These are phyloP conservation scores for Candida dajiaensis DNA, from an alignment of 805 yeast genomes.

Conservation along the genomic window DNA sequence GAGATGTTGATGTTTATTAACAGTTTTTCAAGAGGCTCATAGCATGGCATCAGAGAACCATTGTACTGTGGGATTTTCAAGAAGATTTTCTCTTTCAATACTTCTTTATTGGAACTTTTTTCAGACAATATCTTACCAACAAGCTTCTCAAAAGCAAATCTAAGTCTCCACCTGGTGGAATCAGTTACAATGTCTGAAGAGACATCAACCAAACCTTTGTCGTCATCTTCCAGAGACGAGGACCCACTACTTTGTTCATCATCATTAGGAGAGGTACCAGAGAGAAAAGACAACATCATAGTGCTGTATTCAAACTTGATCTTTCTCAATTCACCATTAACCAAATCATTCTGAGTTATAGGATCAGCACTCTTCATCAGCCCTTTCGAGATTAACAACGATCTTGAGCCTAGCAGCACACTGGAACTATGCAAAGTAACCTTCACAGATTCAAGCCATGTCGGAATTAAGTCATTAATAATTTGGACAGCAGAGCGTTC, in stretches of 20 bases:
- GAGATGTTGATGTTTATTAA: slow-evolving; percentile 22
- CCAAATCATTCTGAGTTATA: slow-evolving; percentile 33
- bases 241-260: slow-evolving; percentile 17
- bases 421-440: slow-evolving; percentile 14
- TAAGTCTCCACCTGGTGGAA: slow-evolving; percentile 10
- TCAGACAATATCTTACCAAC: slow-evolving; percentile 28
- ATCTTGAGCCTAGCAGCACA: slow-evolving; percentile 34
- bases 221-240: slow-evolving; percentile 30
- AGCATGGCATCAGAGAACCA: slow-evolving; percentile 18
- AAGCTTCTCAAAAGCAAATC: slow-evolving; percentile 9
- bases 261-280: slow-evolving; percentile 2
- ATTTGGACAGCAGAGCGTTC: slow-evolving; percentile 5
- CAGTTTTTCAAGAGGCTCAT: slow-evolving; percentile 19
- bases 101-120: slow-evolving; percentile 22
- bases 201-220: slow-evolving; percentile 20
- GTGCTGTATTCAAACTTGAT: slow-evolving; percentile 24
- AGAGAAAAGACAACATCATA: slow-evolving; percentile 2
- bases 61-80: slow-evolving; percentile 25
- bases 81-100: slow-evolving; percentile 26
- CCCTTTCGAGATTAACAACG: slow-evolving; percentile 36
- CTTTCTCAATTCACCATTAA: slow-evolving; percentile 33
- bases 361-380: slow-evolving; percentile 27
- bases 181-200: slow-evolving; percentile 13
- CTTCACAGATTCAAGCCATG: slow-evolving; percentile 14
- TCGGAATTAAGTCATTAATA: slow-evolving; percentile 18